Conservation (phyloP, 2,329 filamentous ascomycete species). For the Xylariaceae sp. region DNA sequence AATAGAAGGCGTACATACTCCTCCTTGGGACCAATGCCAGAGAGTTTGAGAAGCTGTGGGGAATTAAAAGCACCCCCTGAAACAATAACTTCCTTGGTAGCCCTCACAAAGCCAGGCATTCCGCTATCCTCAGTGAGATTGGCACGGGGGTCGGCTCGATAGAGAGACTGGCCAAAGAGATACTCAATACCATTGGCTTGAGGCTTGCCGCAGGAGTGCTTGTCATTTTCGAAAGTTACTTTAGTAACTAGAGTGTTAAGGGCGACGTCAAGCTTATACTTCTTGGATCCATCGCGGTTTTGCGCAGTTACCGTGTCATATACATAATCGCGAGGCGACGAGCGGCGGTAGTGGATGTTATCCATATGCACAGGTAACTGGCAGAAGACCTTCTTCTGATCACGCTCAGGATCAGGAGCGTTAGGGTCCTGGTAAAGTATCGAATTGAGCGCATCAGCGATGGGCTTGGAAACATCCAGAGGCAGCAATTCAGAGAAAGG, state of each 20-base stretch:
- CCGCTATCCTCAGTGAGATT: conserved; percentile 22
- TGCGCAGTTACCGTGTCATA: conserved; percentile 30
- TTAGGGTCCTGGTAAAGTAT: conserved; percentile 44
- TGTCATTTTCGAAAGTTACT: conserved; percentile 36
- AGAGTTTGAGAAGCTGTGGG: conserved; percentile 48
- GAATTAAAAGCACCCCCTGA: conserved; percentile 49
- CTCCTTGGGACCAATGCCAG: conserved; percentile 38
- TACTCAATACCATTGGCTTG: conserved; percentile 45
- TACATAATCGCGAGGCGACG: conserved; percentile 41
- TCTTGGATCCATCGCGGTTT: conserved; percentile 42
- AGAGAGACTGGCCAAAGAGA: conserved; percentile 41
- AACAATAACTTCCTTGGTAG: conserved; percentile 44
- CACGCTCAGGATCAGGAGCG: conserved; percentile 36
- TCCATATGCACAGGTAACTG: conserved; percentile 54
- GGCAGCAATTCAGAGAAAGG: conserved; percentile 18
- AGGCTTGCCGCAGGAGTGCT: conserved; percentile 31
- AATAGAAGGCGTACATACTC: conserved; percentile 24
- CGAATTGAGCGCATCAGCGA: conserved; percentile 13
- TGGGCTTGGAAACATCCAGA: conserved; percentile 15
- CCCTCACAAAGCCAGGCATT: conserved; percentile 31
- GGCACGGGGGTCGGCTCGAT: conserved; percentile 39
- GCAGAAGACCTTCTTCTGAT: conserved; percentile 33
- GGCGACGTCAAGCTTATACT: conserved; percentile 51
- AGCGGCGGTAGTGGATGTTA: conserved; percentile 47
- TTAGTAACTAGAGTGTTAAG: conserved; percentile 42